These are phyloP conservation scores for Nicotiana obtusifolia DNA, from an alignment of 257 asterid species.

Conservation along the genomic window DNA sequence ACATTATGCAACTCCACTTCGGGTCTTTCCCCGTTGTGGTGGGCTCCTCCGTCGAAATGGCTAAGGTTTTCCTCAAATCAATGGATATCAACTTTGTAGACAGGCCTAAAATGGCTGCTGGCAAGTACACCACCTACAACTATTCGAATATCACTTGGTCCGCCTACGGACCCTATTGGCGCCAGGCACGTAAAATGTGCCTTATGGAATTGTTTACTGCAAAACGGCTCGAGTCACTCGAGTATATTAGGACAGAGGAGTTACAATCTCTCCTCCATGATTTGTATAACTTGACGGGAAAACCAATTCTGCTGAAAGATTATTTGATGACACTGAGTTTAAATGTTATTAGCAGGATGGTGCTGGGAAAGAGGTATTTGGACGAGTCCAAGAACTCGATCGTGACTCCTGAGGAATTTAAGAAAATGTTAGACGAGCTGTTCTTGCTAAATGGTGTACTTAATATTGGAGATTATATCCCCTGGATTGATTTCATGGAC, in stretches of 20 bases:
- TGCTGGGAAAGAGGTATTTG: constrained; percentile 31
- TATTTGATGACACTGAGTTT: constrained; percentile 31
- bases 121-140: constrained; percentile 34
- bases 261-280: constrained; percentile 22
- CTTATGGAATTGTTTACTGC: constrained; percentile 31
- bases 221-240: constrained; percentile 26
- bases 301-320: constrained; percentile 25
- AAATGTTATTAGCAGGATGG: constrained; percentile 41
- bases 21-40: constrained; percentile 35
- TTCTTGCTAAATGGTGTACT: constrained; percentile 33
- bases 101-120: constrained; percentile 41
- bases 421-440: constrained; percentile 32
- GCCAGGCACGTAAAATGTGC: constrained; percentile 40
- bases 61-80: constrained; percentile 32
- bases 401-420: constrained; percentile 29
- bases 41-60: constrained; percentile 40
- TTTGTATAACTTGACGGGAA: constrained; percentile 18
- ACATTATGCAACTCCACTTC: constrained; percentile 29
- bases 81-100: constrained; percentile 33
- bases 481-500: constrained; percentile 35
- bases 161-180: constrained; percentile 41
- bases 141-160: constrained; percentile 44
- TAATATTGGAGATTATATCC: constrained; percentile 33
- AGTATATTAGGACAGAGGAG: constrained; percentile 29
- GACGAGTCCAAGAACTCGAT: constrained; percentile 15